These are phyloP conservation scores for Nicotiana paniculata DNA, from an alignment of 257 asterid species.

Conservation along the genomic window DNA sequence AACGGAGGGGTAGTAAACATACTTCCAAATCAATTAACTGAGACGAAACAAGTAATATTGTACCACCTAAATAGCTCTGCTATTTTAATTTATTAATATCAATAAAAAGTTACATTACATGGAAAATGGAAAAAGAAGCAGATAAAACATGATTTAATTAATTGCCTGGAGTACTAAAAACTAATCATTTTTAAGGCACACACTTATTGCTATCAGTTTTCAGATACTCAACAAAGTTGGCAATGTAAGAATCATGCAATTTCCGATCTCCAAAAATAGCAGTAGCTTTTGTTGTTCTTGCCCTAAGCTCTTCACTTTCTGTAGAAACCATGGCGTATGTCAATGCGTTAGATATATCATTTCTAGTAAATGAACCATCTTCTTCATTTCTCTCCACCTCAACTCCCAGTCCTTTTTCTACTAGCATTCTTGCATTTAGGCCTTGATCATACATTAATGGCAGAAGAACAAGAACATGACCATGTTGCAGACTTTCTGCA, in stretches of 20 bases:
- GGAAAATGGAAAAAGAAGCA: neutral
- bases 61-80: too few relatives aligned
- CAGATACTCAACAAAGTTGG: slow-evolving; percentile 14
- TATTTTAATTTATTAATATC: neutral
- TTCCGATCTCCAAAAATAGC: slow-evolving; percentile 17
- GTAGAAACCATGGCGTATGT: slow-evolving; percentile 15
- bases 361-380: slow-evolving; percentile 22
- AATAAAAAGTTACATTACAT: too few relatives aligned
- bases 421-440: slow-evolving; percentile 24
- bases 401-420: slow-evolving; percentile 29
- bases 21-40: too few relatives aligned
- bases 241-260: slow-evolving; percentile 5
- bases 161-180: neutral
- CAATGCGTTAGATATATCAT: slow-evolving; percentile 20
- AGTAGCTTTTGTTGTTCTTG: slow-evolving; percentile 14
- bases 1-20: too few relatives aligned
- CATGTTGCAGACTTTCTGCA: slow-evolving; percentile 21
- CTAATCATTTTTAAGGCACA: neutral
- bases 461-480: slow-evolving; percentile 18
- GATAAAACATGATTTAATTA: neutral
- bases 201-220: neutral
- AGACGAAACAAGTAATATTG: neutral
- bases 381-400: slow-evolving; percentile 29
- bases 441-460: slow-evolving; percentile 28
- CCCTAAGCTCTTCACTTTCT: slow-evolving; percentile 10